phyloP scores from a whole-genome alignment of 768 basidiomycete species.

The Chalciporus pseudorubinellus region DNA sequence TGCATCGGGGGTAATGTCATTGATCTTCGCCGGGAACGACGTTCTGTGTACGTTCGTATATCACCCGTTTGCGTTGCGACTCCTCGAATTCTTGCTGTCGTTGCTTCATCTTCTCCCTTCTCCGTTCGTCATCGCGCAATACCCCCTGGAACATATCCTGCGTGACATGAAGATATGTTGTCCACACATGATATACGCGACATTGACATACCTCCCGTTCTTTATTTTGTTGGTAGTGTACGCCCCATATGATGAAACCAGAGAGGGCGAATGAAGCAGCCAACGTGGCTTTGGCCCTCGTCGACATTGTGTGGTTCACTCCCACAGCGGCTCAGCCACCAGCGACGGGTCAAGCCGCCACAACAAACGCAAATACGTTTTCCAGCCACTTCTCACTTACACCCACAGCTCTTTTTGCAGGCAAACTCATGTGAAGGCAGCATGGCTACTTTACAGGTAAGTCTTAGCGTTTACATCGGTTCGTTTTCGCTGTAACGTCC shows the following conservation, averaged over 20 bases:
- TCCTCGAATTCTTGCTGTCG: slow-evolving; percentile 60
- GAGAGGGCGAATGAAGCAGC: slow-evolving; percentile 60
- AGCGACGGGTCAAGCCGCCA: slow-evolving; percentile 2
- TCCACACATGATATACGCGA: background rate
- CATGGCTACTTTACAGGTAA: slow-evolving; percentile 46
- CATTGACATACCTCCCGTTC: slow-evolving; percentile 67
- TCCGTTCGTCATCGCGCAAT: slow-evolving; percentile 80
- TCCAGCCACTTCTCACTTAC: slow-evolving; percentile 10
- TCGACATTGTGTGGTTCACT: slow-evolving; percentile 44
- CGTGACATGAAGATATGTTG: slow-evolving; percentile 8
- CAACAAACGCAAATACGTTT: slow-evolving; percentile 43
- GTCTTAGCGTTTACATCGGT: slow-evolving; percentile 1
- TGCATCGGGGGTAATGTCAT: background rate
- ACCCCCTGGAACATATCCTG: slow-evolving; percentile 94
- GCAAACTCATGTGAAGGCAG: slow-evolving; percentile 21
- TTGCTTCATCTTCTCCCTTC: slow-evolving; percentile 66
- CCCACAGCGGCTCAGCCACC: slow-evolving; percentile 18
- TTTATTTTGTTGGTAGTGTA: slow-evolving; percentile 81
- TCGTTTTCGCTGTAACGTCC: slow-evolving; percentile 7
- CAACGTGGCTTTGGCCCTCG: slow-evolving; percentile 75
- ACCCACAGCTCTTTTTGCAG: slow-evolving; percentile 8
- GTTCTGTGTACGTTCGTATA: slow-evolving; percentile 58
- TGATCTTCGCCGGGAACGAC: slow-evolving; percentile 20
- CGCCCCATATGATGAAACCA: slow-evolving; percentile 77
- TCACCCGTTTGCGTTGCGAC: slow-evolving; percentile 60